A percentile compares a stretch with the other conserved stretches of the same genome.
phyloP scores from a whole-genome alignment of 768 basidiomycete species.

The Phanerochaete carnosa region DNA sequence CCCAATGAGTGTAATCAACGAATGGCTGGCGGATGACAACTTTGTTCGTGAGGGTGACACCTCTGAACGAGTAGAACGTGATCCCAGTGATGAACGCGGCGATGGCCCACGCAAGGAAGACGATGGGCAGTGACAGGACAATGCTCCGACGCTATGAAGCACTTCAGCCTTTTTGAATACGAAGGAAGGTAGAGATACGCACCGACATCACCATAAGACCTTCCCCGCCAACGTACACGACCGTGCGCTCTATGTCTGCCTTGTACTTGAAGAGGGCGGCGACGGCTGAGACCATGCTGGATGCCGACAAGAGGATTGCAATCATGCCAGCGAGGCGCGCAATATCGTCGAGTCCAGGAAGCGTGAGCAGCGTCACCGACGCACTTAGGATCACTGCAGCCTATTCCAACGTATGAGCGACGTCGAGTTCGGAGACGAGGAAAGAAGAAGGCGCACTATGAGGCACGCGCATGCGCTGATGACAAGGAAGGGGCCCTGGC shows the following conservation, averaged over 20 bases:
- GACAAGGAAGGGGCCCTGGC: constrained; percentile 54
- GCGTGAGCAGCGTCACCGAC: constrained; percentile 76
- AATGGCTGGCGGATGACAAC: constrained; percentile 40
- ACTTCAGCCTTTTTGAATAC: constrained; percentile 1
- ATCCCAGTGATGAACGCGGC: constrained; percentile 65
- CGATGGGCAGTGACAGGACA: constrained; percentile 67
- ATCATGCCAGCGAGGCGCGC: constrained; percentile 64
- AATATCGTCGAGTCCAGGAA: constrained; percentile 68
- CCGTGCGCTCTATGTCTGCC: constrained; percentile 53
- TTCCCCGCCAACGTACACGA: constrained; percentile 43
- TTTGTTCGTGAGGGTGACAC: constrained; percentile 37
- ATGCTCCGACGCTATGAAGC: constrained; percentile 51
- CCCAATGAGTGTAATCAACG: constrained; percentile 59
- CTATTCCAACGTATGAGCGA: constrained; percentile 32
- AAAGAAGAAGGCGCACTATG: constrained; percentile 21
- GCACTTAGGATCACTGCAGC: constrained; percentile 79
- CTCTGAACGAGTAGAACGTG: constrained; percentile 63
- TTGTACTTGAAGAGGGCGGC: constrained; percentile 71
- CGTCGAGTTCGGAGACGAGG: not conserved
- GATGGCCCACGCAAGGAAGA: constrained; percentile 70
- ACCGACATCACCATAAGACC: constrained; percentile 56
- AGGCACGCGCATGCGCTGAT: constrained; percentile 52
- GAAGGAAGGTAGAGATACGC: constrained; percentile 16
- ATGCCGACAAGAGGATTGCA: constrained; percentile 64
- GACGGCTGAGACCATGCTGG: constrained; percentile 67